Conservation (phyloP, 306 rosid species). For the Prunus mume region DNA sequence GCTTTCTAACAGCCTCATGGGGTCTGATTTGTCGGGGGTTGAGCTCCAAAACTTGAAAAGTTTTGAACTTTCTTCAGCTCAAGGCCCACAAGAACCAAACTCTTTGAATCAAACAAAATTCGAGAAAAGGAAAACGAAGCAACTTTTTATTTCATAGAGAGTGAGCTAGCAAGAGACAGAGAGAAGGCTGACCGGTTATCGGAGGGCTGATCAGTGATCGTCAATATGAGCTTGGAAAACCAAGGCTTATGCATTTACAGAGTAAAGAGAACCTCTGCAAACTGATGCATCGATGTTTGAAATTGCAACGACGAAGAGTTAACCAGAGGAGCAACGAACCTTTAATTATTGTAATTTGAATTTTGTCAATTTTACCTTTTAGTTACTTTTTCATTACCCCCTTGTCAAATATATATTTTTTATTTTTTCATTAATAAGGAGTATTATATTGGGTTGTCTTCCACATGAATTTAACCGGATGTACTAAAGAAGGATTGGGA, state of each 20-base stretch:
- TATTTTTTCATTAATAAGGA: too few species aligned
- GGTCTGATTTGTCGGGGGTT: background rate
- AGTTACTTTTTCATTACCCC: too few species aligned
- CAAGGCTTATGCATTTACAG: background rate
- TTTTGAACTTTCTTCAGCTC: background rate
- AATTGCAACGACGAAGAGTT: too few species aligned
- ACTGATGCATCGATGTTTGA: background rate
- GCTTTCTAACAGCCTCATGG: conserved; percentile 33
- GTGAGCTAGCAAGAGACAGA: background rate
- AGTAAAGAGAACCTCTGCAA: background rate
- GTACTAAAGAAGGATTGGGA: too few species aligned
- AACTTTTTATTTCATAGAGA: background rate
- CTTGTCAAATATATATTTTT: too few species aligned
- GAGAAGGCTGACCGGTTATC: background rate
- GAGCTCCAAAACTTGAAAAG: background rate
- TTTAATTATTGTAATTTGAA: too few species aligned
- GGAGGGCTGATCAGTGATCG: background rate
- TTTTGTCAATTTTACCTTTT: too few species aligned
- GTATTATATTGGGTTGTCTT: too few species aligned
- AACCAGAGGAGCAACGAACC: too few species aligned
- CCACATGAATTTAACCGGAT: too few species aligned
- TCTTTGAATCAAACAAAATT: background rate
- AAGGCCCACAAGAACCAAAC: background rate
- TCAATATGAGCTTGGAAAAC: background rate
- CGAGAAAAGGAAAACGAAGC: too few species aligned